Base-by-base conservation (phyloP, 2,329 filamentous ascomycete species). In the Colletotrichum karsti region DNA sequence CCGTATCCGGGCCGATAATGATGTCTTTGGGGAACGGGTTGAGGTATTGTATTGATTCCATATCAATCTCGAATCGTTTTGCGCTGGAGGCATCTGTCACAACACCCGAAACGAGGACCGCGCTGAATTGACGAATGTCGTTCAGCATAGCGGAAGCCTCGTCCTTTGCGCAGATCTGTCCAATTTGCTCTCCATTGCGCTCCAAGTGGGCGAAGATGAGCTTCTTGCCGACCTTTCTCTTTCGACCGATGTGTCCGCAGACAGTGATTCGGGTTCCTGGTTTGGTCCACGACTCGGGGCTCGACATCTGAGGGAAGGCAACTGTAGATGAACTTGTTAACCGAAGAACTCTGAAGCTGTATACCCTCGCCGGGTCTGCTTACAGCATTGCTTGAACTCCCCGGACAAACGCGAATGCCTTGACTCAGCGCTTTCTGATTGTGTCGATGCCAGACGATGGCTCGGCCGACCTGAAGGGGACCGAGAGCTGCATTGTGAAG, bases 11-110 rank as follows among this genome's bases (percentile, higher is more conserved):
- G 2, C 91, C 92, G 69, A 97, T 89, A 67, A 96, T 91, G 63
- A 97, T 90, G 70, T 95, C 89, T 46, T 88, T 87, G 1, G 92
- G 89, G 61, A 97, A 93, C 0, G 86, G 81, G 72, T 95, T 95
- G 4, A 98, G 84, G 56, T 88, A 85, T 46, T 88, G 83, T 8
- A 97, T 85, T 3, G 85, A 84, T 51, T 86, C 81, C 18, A 94
- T 78, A 5, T 85, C 83, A 55, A 96, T 79, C 72, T 94, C 91
- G 66, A 89, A 75, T 4, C 69, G 69, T 10, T 53, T 51, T 2
- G 46, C 3, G 5, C 30, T 54, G 20, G 62, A 67, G 12, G 28
- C 24, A 5, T 56, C 22, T 4, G 69, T 70, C 22, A 67, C 65
- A 10, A 62, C 44, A 22, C 87, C 85, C 0, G 77, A 79, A 7